Percentiles rank a stretch among this genome's conserved stretches.
These are phyloP conservation scores for Dactylellina haptotyla DNA, from an alignment of 2,329 filamentous ascomycete species.

Conservation along the genomic window DNA sequence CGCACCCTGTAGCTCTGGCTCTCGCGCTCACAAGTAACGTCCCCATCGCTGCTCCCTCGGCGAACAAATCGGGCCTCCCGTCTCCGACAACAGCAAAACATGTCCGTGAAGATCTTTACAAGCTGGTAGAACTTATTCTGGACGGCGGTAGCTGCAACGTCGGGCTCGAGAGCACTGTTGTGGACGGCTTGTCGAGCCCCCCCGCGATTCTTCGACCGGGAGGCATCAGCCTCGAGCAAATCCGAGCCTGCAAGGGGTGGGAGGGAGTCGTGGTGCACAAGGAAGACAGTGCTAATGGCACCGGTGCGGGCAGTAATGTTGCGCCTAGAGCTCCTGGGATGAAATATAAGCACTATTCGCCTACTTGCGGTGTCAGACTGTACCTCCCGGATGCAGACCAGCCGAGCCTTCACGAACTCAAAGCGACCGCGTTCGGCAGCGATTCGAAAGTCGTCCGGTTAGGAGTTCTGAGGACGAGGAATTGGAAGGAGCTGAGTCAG, in stretches of 20 bases:
- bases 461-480: conserved; percentile 69
- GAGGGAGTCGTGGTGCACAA: conserved; percentile 68
- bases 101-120: conserved; percentile 83
- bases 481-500: conserved; percentile 64
- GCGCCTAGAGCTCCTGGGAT: conserved; percentile 89
- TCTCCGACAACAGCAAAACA: conserved; percentile 91
- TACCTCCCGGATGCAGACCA: conserved; percentile 71
- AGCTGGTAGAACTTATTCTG: conserved; percentile 84
- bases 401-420: conserved; percentile 58
- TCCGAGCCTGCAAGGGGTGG: conserved; percentile 81
- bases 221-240: conserved; percentile 82
- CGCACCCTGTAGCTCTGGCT: conserved; percentile 81
- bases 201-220: conserved; percentile 86
- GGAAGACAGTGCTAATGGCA: conserved; percentile 65
- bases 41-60: conserved; percentile 89
- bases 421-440: conserved; percentile 59
- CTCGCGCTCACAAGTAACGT: conserved; percentile 82
- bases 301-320: conserved; percentile 72
- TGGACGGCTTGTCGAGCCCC: conserved; percentile 84
- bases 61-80: conserved; percentile 92
- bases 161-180: conserved; percentile 95
- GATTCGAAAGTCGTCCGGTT: conserved; percentile 58
- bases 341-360: conserved; percentile 99
- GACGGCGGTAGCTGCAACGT: conserved; percentile 88
- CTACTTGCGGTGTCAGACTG: conserved; percentile 83